These are phyloP conservation scores for Rosa chinensis DNA, from an alignment of 306 rosid species.

Conservation along the genomic window DNA sequence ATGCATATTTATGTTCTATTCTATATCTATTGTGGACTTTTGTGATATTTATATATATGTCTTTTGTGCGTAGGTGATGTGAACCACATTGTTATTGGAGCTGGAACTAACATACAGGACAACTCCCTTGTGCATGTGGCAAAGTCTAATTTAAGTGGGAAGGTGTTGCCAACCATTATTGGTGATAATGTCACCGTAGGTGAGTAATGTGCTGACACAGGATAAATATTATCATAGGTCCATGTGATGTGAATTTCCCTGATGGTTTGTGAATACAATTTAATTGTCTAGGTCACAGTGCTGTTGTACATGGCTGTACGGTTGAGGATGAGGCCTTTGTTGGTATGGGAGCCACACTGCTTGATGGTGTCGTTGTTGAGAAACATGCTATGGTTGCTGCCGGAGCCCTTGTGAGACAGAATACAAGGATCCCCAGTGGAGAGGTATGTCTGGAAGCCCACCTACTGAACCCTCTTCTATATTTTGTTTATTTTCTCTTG, in stretches of 20 bases:
- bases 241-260: neutral
- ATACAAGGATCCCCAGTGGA: conserved; percentile 87
- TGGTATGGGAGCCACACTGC: conserved; percentile 94
- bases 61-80: conserved; percentile 62
- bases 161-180: conserved; percentile 81
- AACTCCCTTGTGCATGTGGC: conserved; percentile 91
- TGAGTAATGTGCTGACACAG: conserved; percentile 42
- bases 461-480: neutral
- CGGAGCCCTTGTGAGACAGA: conserved; percentile 95
- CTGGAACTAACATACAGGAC: conserved; percentile 93
- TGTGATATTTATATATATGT: neutral
- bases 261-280: conserved; percentile 15
- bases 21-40: neutral
- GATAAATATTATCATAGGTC: neutral
- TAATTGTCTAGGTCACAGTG: conserved; percentile 73
- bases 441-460: conserved; percentile 56
- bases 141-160: conserved; percentile 84
- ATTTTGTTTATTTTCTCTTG: neutral
- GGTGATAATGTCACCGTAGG: conserved; percentile 95
- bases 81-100: conserved; percentile 79
- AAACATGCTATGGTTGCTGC: conserved; percentile 95
- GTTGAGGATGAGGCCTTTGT: conserved; percentile 98
- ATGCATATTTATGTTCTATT: neutral
- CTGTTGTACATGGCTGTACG: conserved; percentile 88
- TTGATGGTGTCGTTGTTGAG: conserved; percentile 88